Base-by-base conservation (phyloP, 2,329 filamentous ascomycete species). In the Exophiala dermatitidis region DNA sequence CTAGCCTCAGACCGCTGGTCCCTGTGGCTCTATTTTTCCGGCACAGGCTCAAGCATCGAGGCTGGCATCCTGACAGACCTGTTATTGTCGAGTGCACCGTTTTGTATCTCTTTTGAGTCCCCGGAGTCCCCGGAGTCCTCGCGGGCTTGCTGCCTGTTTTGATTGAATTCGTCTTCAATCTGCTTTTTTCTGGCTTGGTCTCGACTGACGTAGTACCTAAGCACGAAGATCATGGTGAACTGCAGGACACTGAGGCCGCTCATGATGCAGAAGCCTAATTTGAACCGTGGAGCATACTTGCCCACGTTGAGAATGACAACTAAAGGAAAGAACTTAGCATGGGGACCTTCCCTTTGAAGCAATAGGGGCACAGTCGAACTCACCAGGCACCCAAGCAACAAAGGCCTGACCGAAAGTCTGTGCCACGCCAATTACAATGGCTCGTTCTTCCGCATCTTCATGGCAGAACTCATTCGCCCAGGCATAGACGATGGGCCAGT, bases 371-470 rank as follows among this genome's bases (percentile, higher is more conserved):
- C 9, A n/a, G 42, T 3, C n/a, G 4, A 28, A 41, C 31, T 45
- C 12, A 45, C 42, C 28, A 31, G 60, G 60, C 26, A 62, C 50
- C 60, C 60, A 62, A 2, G 60, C 60, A 28, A 60, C 49, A 48
- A 62, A 62, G 7, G 58, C 60, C 31, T 62, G 56, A 12, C 60
- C 60, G 29, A 62, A 54, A 4, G 60, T 60, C 30, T 60, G 55
- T 3, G 56, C 53, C 3, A 62, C 58, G 5, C 74, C 83, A 1
- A 84, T 76, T 0, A 86, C 81, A 3, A 87, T 70, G 0, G 83
- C 82, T 29, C 60, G 54, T 50, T 63, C 60, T 47, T 63, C 60
- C 8, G 54, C 52, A 43, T 63, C 59, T 19, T 59, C 53, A 5
- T 58, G 53, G 43, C 76, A 80, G 28, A 79, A 77, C 54, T 80